Conservation (phyloP, 106 monocot species). For the Acorus gramineus region DNA sequence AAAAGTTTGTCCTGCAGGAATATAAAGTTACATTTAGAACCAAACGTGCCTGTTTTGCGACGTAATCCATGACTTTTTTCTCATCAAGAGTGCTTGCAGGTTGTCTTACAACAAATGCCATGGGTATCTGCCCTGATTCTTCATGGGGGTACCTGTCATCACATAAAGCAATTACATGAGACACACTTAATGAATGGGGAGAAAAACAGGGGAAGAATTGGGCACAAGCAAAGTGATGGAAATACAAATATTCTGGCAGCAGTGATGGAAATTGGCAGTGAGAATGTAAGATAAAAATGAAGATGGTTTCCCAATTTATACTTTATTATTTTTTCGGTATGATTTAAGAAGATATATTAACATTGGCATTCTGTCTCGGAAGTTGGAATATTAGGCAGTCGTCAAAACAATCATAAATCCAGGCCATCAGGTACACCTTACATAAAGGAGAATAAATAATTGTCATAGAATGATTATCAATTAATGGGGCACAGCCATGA, state of each 20-base stretch:
- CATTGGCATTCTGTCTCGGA: too few species aligned
- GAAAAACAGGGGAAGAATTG: too few species aligned
- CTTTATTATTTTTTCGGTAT: too few species aligned
- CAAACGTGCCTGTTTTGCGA: constrained; percentile 37
- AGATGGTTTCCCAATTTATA: background rate
- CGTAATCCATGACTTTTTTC: constrained; percentile 45
- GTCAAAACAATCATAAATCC: too few species aligned
- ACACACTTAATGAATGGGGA: too few species aligned
- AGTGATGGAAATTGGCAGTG: background rate
- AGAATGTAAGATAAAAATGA: background rate
- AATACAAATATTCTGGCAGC: too few species aligned
- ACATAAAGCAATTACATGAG: background rate
- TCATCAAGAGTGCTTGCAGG: constrained; percentile 33
- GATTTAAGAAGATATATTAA: too few species aligned
- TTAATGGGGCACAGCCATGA: too few species aligned
- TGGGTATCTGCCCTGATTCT: constrained; percentile 59
- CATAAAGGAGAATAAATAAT: background rate
- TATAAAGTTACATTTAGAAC: background rate
- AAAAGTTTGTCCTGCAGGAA: background rate
- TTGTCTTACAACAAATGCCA: constrained; percentile 58
- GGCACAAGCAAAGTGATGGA: too few species aligned
- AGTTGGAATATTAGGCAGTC: too few species aligned
- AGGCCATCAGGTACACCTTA: too few species aligned
- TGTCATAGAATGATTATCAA: background rate
- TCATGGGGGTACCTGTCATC: constrained; percentile 56